These are phyloP conservation scores for Elaeagnus macrophylla DNA, from an alignment of 306 rosid species.

Conservation along the genomic window DNA sequence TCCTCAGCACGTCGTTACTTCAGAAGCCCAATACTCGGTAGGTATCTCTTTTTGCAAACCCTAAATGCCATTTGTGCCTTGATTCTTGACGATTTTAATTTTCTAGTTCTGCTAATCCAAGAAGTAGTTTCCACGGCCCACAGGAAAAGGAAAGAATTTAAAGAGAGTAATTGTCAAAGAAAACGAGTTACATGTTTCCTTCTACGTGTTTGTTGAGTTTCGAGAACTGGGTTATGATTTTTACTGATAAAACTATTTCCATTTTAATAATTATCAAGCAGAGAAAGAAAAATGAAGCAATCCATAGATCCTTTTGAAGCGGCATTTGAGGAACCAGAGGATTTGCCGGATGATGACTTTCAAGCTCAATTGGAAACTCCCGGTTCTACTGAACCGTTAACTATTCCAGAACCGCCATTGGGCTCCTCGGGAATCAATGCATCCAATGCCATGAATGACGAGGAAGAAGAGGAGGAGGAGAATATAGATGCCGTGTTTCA, in stretches of 20 bases:
- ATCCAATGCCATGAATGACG: slow-evolving; percentile 3
- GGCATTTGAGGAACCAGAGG: slow-evolving; percentile 52
- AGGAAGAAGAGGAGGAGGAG: slow-evolving; percentile 59
- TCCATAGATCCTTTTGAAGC: slow-evolving; percentile 93
- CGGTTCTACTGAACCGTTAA: slow-evolving; percentile 8
- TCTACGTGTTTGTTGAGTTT: background rate
- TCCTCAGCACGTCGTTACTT: too few relatives aligned
- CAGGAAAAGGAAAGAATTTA: too few relatives aligned
- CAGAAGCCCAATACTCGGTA: too few relatives aligned
- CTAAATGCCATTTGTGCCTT: too few relatives aligned
- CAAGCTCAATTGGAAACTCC: slow-evolving; percentile 22
- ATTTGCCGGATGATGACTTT: slow-evolving; percentile 39
- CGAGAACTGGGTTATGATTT: background rate
- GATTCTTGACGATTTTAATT: too few relatives aligned
- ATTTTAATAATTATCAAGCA: background rate
- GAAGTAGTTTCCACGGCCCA: too few relatives aligned
- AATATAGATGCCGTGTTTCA: slow-evolving; percentile 69
- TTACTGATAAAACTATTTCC: background rate
- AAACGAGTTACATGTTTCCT: background rate
- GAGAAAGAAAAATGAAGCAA: slow-evolving; percentile 37
- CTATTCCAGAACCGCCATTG: background rate
- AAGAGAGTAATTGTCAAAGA: too few relatives aligned
- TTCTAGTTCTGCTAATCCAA: too few relatives aligned
- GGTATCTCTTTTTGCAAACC: too few relatives aligned
- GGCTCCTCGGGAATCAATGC: background rate